Conservation (phyloP, 352 stramenopile species). For the Phytopythium cucurbitacearum region DNA sequence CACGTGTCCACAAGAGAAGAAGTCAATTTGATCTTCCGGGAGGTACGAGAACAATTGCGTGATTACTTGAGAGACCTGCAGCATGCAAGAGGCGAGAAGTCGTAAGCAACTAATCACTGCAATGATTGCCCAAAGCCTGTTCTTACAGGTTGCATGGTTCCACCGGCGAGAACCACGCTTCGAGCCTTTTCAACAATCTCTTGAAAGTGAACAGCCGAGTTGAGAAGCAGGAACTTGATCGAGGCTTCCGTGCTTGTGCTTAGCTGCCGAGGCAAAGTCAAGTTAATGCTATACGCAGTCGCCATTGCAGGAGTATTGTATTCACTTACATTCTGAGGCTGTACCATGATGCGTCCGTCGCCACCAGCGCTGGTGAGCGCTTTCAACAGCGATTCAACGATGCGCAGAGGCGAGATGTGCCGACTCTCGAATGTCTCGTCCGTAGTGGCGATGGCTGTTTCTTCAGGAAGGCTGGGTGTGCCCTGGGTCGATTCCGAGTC, state of each 20-base stretch:
- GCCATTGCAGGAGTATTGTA: neutral
- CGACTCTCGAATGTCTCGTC: conserved; percentile 60
- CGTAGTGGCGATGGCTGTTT: conserved; percentile 8
- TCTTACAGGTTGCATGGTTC: conserved; percentile 95
- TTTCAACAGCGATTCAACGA: conserved; percentile 73
- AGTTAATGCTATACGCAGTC: neutral
- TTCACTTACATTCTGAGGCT: conserved; percentile 49
- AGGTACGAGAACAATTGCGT: conserved; percentile 91
- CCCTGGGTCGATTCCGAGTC: conserved; percentile 26
- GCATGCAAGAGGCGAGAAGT: conserved; percentile 2
- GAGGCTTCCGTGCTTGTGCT: conserved; percentile 41
- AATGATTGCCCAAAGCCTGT: neutral
- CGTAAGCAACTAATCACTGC: neutral
- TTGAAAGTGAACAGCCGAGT: conserved; percentile 92
- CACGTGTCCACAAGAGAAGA: conserved; percentile 99
- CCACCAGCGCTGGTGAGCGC: conserved; percentile 59
- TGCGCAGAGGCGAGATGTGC: conserved; percentile 79
- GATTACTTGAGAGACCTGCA: conserved; percentile 90
- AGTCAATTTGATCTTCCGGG: conserved; percentile 68
- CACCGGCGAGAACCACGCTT: conserved; percentile 96
- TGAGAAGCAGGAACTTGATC: conserved; percentile 95
- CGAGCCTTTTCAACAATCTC: conserved; percentile 93
- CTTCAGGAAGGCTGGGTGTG: neutral
- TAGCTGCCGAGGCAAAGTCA: conserved; percentile 12
- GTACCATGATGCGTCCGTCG: conserved; percentile 73